Evolutionary conservation across 2,329 filamentous ascomycete species (phyloP).

Genomic region (Venturia asperata): DNA sequence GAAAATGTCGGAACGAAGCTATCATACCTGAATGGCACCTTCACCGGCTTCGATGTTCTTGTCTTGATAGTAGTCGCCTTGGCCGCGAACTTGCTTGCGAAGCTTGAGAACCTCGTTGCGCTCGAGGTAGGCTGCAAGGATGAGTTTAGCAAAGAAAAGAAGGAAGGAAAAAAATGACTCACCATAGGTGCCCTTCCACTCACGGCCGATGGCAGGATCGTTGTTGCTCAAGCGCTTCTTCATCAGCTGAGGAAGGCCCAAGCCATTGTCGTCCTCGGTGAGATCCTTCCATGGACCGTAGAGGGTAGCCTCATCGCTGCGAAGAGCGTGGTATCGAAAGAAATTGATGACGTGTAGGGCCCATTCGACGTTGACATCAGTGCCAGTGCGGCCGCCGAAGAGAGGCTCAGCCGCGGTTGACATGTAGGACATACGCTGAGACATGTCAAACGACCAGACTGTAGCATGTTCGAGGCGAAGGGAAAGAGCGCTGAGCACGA

Average conservation of each 20-base stretch:
- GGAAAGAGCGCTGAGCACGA: constrained; percentile 24
- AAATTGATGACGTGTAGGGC: constrained; percentile 45
- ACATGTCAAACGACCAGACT: constrained; percentile 37
- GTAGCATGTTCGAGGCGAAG: constrained; percentile 24
- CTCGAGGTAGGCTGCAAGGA: constrained; percentile 32
- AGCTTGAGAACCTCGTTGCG: constrained; percentile 26
- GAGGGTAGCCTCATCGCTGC: constrained; percentile 33
- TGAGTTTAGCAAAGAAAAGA: constrained; percentile 21
- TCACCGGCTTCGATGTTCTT: constrained; percentile 29
- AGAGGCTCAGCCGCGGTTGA: constrained; percentile 31
- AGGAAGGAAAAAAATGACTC: constrained; percentile 14
- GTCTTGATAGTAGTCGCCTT: constrained; percentile 24
- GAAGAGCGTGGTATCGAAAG: constrained; percentile 46
- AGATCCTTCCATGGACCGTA: constrained; percentile 30
- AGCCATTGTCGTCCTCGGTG: constrained; percentile 24
- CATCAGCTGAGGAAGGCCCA: constrained; percentile 40
- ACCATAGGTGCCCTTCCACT: constrained; percentile 48
- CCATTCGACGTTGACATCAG: constrained; percentile 40
- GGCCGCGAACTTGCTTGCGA: constrained; percentile 22
- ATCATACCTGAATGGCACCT: constrained; percentile 28
- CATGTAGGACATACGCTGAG: constrained; percentile 41
- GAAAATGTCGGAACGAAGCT: constrained; percentile 26
- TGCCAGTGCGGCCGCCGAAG: constrained; percentile 34
- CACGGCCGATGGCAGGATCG: constrained; percentile 27
- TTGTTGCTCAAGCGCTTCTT: constrained; percentile 31